Evolutionary conservation across 1,284 basidiomycete species (phyloP), one percentile per base, ranked within the genome.

Genomic region (Phlebopus sp.): DNA sequence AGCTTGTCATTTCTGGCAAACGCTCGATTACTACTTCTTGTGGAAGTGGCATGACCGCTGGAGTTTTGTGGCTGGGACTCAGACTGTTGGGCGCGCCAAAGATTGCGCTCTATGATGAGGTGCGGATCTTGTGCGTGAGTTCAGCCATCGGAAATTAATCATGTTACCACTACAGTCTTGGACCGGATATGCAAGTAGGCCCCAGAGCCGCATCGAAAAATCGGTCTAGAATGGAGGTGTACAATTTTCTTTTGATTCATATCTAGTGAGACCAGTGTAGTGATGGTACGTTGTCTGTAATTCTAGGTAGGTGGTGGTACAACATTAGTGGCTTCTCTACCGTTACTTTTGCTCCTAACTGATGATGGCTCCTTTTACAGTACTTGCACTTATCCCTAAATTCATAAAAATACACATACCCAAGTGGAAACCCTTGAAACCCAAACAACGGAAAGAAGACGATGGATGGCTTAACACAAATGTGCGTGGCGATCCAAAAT

Each of bases 11-110:
- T 41, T 66, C 72, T 2, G 87, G 87, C 9, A 68, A 81, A 49
- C 71, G 76, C 46, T 64, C 70, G 17, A 78, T 92, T 32, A 77
- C 86, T 10, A 81, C 88, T 23, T 86, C 77, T 49, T 96, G 92
- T 69, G 93, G 92, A 39, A 92, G 89, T 58, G 97, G 97, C 14
- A 99, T 99, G 97, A 97, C 95, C 11, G 97, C 97, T 2, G 91
- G 83, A 5, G 75, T 97, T 5, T 76, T 97, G 10, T 97, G 95
- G 93, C 74, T 97, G 47, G 94, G 90, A 23, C 66, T 95, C 51
- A 80, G 84, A 66, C 62, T 86, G 25, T 63, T 92, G 36, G 84
- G 81, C 9, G 78, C 80, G 4, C 62, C 76, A 32, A 72, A 70
- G 19, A 74, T 85, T 53, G 79, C 79, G 34, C 61, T 97, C 19